Percentiles rank a stretch among this genome's conserved stretches.
These are phyloP conservation scores for Pseudocercospora ulei DNA, from an alignment of 2,329 filamentous ascomycete species.

Conservation along the genomic window DNA sequence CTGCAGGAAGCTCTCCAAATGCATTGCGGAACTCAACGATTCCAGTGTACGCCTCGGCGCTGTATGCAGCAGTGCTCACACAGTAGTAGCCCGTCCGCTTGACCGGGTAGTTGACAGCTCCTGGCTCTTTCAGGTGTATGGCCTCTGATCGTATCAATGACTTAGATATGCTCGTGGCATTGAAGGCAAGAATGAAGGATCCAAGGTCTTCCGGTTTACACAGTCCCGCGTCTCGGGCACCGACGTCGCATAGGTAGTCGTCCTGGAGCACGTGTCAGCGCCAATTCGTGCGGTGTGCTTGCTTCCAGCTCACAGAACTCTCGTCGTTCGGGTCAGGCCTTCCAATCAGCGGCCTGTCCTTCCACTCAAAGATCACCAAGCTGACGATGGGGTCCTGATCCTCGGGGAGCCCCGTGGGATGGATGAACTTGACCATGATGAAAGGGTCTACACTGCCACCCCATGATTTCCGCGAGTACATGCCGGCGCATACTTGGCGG, in stretches of 20 bases:
- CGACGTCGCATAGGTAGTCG: conserved; percentile 65
- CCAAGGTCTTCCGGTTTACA: conserved; percentile 73
- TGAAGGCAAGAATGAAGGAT: conserved; percentile 69
- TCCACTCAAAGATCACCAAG: conserved; percentile 89
- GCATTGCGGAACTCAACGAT: conserved; percentile 89
- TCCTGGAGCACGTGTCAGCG: conserved; percentile 38
- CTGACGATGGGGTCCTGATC: conserved; percentile 67
- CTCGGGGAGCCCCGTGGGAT: conserved; percentile 46
- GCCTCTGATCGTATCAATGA: conserved; percentile 69
- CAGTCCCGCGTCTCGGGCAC: conserved; percentile 56
- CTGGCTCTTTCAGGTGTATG: conserved; percentile 66
- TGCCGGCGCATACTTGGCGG: conserved; percentile 76
- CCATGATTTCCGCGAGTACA: conserved; percentile 88
- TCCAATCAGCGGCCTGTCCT: conserved; percentile 70
- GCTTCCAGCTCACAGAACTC: conserved; percentile 6
- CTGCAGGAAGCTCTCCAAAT: conserved; percentile 88
- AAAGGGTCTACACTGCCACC: conserved; percentile 80
- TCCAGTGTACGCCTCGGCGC: conserved; percentile 60
- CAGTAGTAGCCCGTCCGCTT: conserved; percentile 95
- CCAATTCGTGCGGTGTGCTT: not conserved
- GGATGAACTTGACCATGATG: conserved; percentile 72
- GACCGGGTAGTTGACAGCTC: conserved; percentile 69
- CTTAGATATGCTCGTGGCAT: conserved; percentile 61
- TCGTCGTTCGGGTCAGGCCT: conserved; percentile 46
- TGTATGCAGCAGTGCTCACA: conserved; percentile 66